Conservation (phyloP, 2,329 filamentous ascomycete genomes). For the Furcasterigmium furcatum region DNA sequence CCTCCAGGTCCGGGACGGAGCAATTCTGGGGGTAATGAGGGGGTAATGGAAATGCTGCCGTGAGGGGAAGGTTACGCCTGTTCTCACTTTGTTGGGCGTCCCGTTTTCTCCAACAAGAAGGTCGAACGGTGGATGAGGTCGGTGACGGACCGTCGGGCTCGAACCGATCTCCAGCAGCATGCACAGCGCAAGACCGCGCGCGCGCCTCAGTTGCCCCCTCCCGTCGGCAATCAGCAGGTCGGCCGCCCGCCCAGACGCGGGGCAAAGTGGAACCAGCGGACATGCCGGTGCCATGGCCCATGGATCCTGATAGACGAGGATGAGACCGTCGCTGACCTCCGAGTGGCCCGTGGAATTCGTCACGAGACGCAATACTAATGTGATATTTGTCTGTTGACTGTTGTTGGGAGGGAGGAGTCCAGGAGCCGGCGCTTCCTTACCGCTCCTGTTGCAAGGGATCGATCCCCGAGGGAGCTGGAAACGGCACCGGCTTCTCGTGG, state of each 20-base stretch:
- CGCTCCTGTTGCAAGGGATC: too few species aligned
- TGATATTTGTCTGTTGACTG: not conserved
- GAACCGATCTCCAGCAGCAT: too few species aligned
- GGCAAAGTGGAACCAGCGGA: not conserved
- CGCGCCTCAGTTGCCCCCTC: too few species aligned
- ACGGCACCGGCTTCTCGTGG: too few species aligned
- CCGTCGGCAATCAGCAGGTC: not conserved
- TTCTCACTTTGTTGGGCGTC: not conserved
- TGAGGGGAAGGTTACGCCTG: not conserved
- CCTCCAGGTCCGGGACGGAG: not conserved
- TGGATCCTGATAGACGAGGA: too few species aligned
- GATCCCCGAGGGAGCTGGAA: too few species aligned
- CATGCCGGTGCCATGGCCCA: not conserved
- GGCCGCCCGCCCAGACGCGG: not conserved
- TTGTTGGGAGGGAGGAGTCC: not conserved
- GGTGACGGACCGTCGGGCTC: too few species aligned
- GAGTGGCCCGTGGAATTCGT: slow-evolving; percentile 1
- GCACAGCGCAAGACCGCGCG: too few species aligned
- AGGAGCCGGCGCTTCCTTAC: too few species aligned
- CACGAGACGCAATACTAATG: not conserved
- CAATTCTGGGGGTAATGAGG: slow-evolving; percentile 5
- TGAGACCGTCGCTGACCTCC: not conserved
- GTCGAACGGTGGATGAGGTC: too few species aligned
- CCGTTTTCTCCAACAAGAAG: not conserved
- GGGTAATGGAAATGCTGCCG: slow-evolving; percentile 3